Evolutionary conservation across 2,329 filamentous ascomycete genomes (phyloP).

Genomic region (Zalaria sp.): DNA sequence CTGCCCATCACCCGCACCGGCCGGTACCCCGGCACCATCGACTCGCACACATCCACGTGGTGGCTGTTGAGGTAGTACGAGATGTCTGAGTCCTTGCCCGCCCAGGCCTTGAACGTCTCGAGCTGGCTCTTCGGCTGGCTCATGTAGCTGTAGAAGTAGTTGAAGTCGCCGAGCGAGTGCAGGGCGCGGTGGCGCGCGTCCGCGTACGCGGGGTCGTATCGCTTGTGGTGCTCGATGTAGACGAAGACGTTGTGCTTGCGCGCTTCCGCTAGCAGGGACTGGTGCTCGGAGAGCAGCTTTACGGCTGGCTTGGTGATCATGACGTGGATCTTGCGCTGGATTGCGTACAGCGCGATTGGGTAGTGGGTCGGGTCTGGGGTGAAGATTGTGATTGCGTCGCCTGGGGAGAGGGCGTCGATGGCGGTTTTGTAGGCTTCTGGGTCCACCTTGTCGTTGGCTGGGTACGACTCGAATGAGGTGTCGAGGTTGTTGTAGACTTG

Average conservation of each 20-base stretch:
- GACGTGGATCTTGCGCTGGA: constrained; percentile 76
- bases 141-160: constrained; percentile 98
- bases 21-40: constrained; percentile 71
- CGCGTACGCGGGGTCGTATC: constrained; percentile 83
- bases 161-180: constrained; percentile 70
- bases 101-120: constrained; percentile 91
- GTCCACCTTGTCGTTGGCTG: constrained; percentile 57
- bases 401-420: constrained; percentile 67
- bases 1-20: constrained; percentile 69
- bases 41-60: constrained; percentile 85
- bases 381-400: constrained; percentile 90
- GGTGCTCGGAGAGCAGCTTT: constrained; percentile 69
- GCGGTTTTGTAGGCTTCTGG: constrained; percentile 76
- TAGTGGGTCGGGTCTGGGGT: constrained; percentile 88
- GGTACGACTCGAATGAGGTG: constrained; percentile 73
- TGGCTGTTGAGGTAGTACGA: constrained; percentile 94
- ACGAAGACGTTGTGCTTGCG: constrained; percentile 70
- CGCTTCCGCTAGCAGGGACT: constrained; percentile 57
- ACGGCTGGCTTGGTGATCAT: constrained; percentile 90
- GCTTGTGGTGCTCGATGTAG: constrained; percentile 93
- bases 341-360: constrained; percentile 82
- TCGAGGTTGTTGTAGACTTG: constrained; percentile 81
- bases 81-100: constrained; percentile 82
- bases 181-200: constrained; percentile 69
- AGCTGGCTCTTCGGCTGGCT: constrained; percentile 82